Evolutionary conservation across 768 basidiomycete species (phyloP).

Genomic region (Psilocybe cyanescens): DNA sequence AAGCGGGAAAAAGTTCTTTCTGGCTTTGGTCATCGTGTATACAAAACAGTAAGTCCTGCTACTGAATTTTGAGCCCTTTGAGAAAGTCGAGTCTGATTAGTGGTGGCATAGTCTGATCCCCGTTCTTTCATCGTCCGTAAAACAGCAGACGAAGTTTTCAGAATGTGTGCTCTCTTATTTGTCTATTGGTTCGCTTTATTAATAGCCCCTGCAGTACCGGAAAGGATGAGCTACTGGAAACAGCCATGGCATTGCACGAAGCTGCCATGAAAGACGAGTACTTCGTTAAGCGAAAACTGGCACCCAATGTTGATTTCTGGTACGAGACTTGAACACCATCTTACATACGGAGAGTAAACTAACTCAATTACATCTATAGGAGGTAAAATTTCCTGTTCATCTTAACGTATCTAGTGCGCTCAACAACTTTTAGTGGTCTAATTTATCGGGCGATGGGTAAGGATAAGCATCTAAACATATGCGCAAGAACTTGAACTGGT

Average conservation of each 20-base stretch:
- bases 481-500: constrained; percentile 4
- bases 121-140: constrained; percentile 90
- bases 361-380: constrained; percentile 38
- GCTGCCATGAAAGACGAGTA: constrained; percentile 91
- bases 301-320: constrained; percentile 94
- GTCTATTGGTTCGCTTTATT: background rate
- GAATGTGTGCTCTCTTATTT: constrained; percentile 56
- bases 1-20: constrained; percentile 86
- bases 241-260: constrained; percentile 88
- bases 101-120: constrained; percentile 71
- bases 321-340: constrained; percentile 35
- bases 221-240: constrained; percentile 81
- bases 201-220: constrained; percentile 61
- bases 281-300: constrained; percentile 79
- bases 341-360: background rate
- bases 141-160: constrained; percentile 91
- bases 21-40: constrained; percentile 82
- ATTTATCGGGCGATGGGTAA: constrained; percentile 93
- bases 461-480: constrained; percentile 7
- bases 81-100: constrained; percentile 46
- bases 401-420: constrained; percentile 1
- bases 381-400: constrained; percentile 44
- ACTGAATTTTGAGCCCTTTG: constrained; percentile 50
- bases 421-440: constrained; percentile 56
- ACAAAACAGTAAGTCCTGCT: constrained; percentile 35